Conservation (phyloP, 208 protist species). For the Leishmania guyanensis region DNA sequence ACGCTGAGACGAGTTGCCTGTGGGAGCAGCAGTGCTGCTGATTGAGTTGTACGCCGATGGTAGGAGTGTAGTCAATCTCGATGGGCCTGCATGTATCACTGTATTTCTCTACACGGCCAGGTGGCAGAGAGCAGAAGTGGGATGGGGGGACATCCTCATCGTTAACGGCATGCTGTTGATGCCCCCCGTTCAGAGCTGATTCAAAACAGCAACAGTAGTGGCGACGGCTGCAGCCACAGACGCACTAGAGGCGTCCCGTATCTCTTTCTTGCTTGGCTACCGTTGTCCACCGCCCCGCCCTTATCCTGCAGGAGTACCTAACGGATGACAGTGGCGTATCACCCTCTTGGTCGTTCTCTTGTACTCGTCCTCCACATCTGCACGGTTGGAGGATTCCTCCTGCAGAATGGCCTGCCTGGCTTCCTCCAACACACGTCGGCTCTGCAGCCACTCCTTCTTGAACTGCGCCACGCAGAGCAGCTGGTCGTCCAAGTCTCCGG, state of each 20-base stretch:
- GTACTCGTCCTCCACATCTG: conserved; percentile 39
- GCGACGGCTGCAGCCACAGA: background rate
- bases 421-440: conserved; percentile 56
- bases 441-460: conserved; percentile 85
- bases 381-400: conserved; percentile 34
- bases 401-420: conserved; percentile 57
- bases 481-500: conserved; percentile 71
- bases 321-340: conserved; percentile 32
- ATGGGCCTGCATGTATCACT: background rate
- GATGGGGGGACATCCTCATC: background rate
- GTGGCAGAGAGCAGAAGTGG: background rate
- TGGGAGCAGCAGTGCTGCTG: background rate
- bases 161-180: background rate
- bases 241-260: background rate
- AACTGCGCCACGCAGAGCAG: conserved; percentile 80
- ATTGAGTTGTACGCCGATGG: background rate
- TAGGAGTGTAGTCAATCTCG: background rate
- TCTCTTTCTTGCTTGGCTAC: background rate
- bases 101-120: background rate
- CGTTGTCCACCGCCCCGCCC: background rate
- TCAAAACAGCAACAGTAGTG: background rate
- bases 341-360: conserved; percentile 27
- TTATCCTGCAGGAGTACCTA: background rate
- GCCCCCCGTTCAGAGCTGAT: background rate
- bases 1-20: background rate